Evolutionary conservation across 345 rosid species (phyloP).

Genomic region (Rhodamnia rubescens): DNA sequence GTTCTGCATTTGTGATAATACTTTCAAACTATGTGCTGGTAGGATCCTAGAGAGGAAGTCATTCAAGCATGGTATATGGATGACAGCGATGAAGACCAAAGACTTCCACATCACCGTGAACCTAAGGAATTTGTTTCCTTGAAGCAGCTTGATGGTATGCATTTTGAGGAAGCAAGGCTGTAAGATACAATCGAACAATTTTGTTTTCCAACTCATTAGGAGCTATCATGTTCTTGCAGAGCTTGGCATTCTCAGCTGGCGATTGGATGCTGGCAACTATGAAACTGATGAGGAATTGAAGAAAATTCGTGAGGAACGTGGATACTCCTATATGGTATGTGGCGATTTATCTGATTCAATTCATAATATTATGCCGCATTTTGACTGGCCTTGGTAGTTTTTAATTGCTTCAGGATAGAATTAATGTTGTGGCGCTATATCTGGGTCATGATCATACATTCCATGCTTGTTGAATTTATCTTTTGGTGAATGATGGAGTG

Average conservation of each 20-base stretch:
- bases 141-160: constrained; percentile 59
- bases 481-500: background rate
- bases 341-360: background rate
- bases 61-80: constrained; percentile 95
- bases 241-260: constrained; percentile 90
- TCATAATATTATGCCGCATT: background rate
- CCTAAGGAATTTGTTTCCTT: constrained; percentile 73
- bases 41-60: constrained; percentile 69
- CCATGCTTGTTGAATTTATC: background rate
- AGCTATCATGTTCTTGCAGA: constrained; percentile 18
- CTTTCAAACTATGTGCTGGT: background rate
- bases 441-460: background rate
- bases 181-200: background rate
- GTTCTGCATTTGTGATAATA: background rate
- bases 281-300: constrained; percentile 82
- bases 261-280: constrained; percentile 78
- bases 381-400: background rate
- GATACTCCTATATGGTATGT: constrained; percentile 83
- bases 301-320: constrained; percentile 77
- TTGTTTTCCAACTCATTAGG: background rate
- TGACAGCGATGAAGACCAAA: constrained; percentile 74
- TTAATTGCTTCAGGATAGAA: background rate
- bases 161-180: background rate
- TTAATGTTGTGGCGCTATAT: background rate
- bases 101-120: constrained; percentile 81